Base-by-base conservation (phyloP, 2,329 filamentous ascomycete species). In the Penicillium sp. region DNA sequence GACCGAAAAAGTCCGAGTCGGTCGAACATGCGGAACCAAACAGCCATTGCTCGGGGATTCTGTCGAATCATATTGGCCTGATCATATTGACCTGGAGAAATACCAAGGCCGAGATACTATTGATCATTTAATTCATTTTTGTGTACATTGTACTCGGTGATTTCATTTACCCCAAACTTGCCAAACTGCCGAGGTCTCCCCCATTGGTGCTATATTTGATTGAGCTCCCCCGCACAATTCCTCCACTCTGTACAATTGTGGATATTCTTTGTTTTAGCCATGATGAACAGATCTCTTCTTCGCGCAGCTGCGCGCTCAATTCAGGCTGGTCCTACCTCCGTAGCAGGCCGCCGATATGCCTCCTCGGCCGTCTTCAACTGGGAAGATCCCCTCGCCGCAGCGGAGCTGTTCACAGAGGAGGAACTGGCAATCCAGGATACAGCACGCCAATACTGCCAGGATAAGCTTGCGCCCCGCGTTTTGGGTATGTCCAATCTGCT, bases 391-490 rank as follows among this genome's bases (percentile, higher is more conserved):
- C 80, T 99, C 57, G 83, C 82, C 27, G 82, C 87, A 36, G 87
- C 86, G 68, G 88, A 86, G 69, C 78, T 96, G 44, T 84, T 92
- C 68, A 96, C 92, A 1, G 90, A 96, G 64, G 94, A 99, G 59
- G 94, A 99, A 75, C 72, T 91, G 63, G 91, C 92, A 15, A 93
- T 99, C 64, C 83, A 89, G 41, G 91, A 97, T 68, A 96, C 91
- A 6, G 93, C 93, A 34, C 90, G 96, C 75, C 84, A 90, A 60
- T 99, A 97, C 71, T 97, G 92, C 72, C 93, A 97, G 75, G 92
- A 97, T 73, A 85, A 85, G 59, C 81, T 99, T 78, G 79, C 90
- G 41, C 94, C 94, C 50, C 83, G 93, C 62, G 89, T 99, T 50
- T 81, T 97, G 58, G 88, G 92, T 96, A 81, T 65, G 84, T 75